Percentiles rank a stretch among this genome's conserved stretches.
These are phyloP conservation scores for Begonia masoniana DNA, from an alignment of 306 rosid species.

Conservation along the genomic window DNA sequence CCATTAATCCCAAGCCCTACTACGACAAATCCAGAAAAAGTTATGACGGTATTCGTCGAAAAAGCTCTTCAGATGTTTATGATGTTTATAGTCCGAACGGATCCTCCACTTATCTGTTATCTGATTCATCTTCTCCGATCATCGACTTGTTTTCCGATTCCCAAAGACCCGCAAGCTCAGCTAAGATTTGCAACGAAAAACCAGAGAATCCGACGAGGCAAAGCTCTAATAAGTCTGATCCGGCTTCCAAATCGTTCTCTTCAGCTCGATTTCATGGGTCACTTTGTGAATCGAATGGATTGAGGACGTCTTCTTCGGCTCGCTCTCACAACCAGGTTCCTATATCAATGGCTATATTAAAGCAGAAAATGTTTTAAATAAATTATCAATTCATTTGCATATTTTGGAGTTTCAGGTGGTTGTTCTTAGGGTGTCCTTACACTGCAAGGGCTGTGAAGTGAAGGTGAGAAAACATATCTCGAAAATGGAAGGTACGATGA, in stretches of 20 bases:
- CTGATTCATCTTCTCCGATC: conserved; percentile 9
- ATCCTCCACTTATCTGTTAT: conserved; percentile 9
- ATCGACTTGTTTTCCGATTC: neutral
- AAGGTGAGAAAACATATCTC: conserved; percentile 70
- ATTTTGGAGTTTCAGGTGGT: conserved; percentile 34
- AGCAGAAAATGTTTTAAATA: neutral
- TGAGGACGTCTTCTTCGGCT: conserved; percentile 7
- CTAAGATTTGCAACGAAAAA: neutral
- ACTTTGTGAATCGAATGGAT: neutral
- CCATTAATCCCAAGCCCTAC: conserved; percentile 33
- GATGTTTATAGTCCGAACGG: conserved; percentile 6
- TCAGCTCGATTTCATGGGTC: conserved; percentile 2
- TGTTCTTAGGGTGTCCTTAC: conserved; percentile 64
- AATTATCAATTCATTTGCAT: neutral
- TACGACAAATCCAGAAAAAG: conserved; percentile 28
- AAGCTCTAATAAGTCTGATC: conserved; percentile 5
- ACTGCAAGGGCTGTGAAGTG: conserved; percentile 87
- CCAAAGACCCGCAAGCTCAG: neutral
- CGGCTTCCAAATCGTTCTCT: conserved; percentile 4
- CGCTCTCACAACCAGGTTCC: conserved; percentile 30
- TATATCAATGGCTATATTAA: neutral
- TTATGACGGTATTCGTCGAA: conserved; percentile 1
- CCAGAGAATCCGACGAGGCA: neutral
- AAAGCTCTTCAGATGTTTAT: conserved; percentile 5
- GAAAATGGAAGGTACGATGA: conserved; percentile 66